Evolutionary conservation across 2,329 filamentous ascomycete genomes (phyloP), one percentile per base, ranked within the genome.

Genomic region (Xylaria hypoxylon): DNA sequence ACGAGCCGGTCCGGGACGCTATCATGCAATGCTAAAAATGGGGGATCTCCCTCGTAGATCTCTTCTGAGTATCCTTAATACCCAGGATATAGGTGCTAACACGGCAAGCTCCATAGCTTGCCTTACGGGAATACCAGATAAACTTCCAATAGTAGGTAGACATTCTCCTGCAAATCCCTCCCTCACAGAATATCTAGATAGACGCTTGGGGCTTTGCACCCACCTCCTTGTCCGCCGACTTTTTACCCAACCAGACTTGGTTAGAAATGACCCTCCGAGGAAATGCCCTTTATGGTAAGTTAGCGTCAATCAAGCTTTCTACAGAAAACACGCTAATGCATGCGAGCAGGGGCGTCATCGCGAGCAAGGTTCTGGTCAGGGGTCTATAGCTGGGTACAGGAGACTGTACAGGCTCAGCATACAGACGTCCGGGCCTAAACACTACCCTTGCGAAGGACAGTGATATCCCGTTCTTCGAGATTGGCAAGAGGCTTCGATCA

Each of bases 221-320:
- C n/a, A 19, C 40, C 40, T 13, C 40, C n/a, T 44, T 44, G 5
- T 19, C 40, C 40, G 17, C 40, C 17, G 7, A 44, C n/a, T 44
- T 8, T 35, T 3, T 19, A 22, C 8, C 7, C n/a, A 45, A 10
- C 13, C 31, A 22, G 42, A 35, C 45, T 56, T 45, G 28, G 38
- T 48, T 5, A 28, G 17, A 26, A 10, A 35, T 35, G 5, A 6
- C 11, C 24, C 28, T 45, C 51, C 63, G 51, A 59, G 31, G 5
- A 26, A 28, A 53, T 67, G 13, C 65, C 51, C 19, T 38, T 68
- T 55, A 26, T 19, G n/a, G 55, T 28, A 28, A 24, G 24, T 28
- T 56, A 31, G 44, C 61, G 40, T 47, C 28, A 61, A 64, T 47
- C 56, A 64, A 61, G 65, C 56, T 51, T 52, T 59, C 40, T 24